Evolutionary conservation across 1,139 yeast species (phyloP), one percentile per base, ranked within the genome.

Genomic region (Hansenula sp.): DNA sequence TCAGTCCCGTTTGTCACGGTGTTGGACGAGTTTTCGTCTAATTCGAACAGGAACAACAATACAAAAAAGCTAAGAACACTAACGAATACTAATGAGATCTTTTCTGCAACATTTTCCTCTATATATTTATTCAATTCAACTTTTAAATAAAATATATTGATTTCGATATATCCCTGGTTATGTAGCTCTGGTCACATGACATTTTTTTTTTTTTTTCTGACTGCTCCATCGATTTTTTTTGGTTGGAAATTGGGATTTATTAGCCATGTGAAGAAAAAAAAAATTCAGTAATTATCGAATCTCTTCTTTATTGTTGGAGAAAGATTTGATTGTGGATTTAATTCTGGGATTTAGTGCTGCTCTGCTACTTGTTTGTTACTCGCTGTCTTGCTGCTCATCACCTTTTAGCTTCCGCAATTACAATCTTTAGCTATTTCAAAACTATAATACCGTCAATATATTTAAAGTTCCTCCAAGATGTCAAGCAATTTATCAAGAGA

Each of bases 1-100:
- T 11, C 17, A 17, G 40, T 11, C 24, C 38, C 11, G 51, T 49
- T 11, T 49, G 53, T 25, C 41, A 41, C 24, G 53, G 53, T 3
- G 49, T 49, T 6, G 53, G 53, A 16, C 38, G 52, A 21, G 46
- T 48, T 4, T 45, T 48, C 13, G 17, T 12, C 4, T 24, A 10
- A 38, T 5, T 15, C 21, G 17, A n/a, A 13, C 17, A 30, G 16
- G 32, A n/a, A 30, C 15, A 21, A 21, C 8, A 21, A 21, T 6
- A 21, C 25, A 21, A 11, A 33, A n/a, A 28, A 28, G 15, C 31
- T 12, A 12, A 28, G 5, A 28, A 28, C 31, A 28, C 31, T n/a
- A 21, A 21, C 25, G 25, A 21, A 21, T 21, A 21, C 9, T 9
- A 21, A 21, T 21, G 25, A 21, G 25, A 5, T 9, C 25, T 21